Conservation (phyloP, 1,284 basidiomycete species). For the Apiotrichum domesticum region DNA sequence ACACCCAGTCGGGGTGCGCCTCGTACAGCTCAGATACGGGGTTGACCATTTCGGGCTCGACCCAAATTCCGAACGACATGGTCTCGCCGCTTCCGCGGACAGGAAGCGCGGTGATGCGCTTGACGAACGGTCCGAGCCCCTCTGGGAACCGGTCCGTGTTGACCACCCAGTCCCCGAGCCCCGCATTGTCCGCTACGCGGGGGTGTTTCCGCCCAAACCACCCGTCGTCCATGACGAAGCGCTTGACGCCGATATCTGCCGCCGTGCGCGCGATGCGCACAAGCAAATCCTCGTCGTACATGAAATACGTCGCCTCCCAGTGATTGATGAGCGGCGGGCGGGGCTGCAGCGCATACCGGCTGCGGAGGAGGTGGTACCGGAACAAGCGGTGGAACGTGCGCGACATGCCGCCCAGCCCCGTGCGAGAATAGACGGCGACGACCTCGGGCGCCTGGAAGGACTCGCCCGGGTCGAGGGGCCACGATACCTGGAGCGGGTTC, state of each 20-base stretch:
- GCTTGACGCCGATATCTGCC: constrained; percentile 24
- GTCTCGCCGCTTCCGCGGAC: background rate
- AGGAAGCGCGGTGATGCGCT: constrained; percentile 9
- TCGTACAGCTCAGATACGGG: constrained; percentile 29
- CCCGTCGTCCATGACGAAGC: constrained; percentile 40
- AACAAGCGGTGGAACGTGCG: constrained; percentile 25
- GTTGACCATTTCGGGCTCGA: constrained; percentile 41
- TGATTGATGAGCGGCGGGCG: constrained; percentile 32
- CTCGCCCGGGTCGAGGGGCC: constrained; percentile 19
- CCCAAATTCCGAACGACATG: constrained; percentile 34
- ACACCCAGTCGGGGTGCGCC: constrained; percentile 32
- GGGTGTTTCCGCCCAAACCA: constrained; percentile 37
- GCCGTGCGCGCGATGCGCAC: constrained; percentile 20
- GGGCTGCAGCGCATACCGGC: constrained; percentile 10
- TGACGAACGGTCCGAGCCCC: constrained; percentile 21
- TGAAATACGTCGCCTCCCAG: constrained; percentile 38
- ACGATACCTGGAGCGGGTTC: constrained; percentile 30
- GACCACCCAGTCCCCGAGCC: constrained; percentile 33
- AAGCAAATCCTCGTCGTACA: constrained; percentile 24
- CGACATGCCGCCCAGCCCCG: constrained; percentile 27
- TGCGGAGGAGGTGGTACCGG: constrained; percentile 23
- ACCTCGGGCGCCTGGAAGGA: constrained; percentile 30
- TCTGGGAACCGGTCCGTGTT: constrained; percentile 28
- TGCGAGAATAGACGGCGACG: constrained; percentile 20
- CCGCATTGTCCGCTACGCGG: constrained; percentile 21